Percentiles rank a stretch among this genome's conserved stretches.
phyloP scores from a whole-genome alignment of 441 rosid species.

The Pelargonium australe region DNA sequence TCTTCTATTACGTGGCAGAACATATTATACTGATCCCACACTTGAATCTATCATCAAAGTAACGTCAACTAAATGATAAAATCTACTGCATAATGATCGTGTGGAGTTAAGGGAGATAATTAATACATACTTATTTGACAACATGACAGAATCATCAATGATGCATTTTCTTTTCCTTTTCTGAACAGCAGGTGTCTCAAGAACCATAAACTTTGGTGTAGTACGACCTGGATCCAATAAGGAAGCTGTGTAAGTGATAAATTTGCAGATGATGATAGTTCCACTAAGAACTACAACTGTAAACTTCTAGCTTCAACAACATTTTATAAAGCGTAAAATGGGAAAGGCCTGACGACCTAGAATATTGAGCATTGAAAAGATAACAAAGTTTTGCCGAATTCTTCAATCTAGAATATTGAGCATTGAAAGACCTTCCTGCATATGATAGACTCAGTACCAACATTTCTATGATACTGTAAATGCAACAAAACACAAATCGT shows the following conservation, averaged over 20 bases:
- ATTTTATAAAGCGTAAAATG: conserved; percentile 1
- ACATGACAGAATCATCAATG: conserved; percentile 47
- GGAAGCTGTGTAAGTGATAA: conserved; percentile 6
- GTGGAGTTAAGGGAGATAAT: conserved; percentile 9
- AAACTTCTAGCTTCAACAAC: conserved; percentile 4
- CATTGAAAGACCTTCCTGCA: conserved; percentile 6
- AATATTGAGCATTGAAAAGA: conserved; percentile 5
- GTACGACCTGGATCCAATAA: conserved; percentile 32
- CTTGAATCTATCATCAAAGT: not conserved
- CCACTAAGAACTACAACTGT: not conserved
- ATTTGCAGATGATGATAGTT: not conserved
- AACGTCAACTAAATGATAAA: not conserved
- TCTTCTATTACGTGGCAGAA: not conserved
- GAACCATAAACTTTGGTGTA: conserved; percentile 39
- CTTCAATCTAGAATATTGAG: not conserved
- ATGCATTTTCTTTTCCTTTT: conserved; percentile 53
- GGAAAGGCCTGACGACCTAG: not conserved
- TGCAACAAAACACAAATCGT: conserved; percentile 7
- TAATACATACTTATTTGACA: conserved; percentile 59
- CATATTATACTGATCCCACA: not conserved
- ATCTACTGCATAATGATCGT: not conserved
- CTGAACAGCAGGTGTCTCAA: conserved; percentile 53
- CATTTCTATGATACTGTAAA: not conserved
- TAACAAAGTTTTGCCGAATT: conserved; percentile 2
- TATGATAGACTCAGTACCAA: not conserved